phyloP scores from a whole-genome alignment of 805 yeast species.

The Starmerella sp. region DNA sequence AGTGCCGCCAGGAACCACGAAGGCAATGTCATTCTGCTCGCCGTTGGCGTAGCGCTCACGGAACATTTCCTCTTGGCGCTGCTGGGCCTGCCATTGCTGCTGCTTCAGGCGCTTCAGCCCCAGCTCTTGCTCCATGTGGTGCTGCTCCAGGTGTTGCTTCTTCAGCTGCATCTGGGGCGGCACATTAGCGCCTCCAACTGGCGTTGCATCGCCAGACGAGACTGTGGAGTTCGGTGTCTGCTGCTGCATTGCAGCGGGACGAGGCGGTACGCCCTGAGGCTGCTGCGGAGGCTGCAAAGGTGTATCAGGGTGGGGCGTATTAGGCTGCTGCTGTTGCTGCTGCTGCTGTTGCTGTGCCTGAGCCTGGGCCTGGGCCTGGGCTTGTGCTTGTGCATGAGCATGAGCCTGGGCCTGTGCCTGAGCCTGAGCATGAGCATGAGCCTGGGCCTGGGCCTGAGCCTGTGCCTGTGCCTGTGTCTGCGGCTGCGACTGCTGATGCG shows the following conservation, averaged over 20 bases:
- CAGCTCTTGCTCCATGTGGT: constrained; percentile 20
- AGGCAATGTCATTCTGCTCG: constrained; percentile 18
- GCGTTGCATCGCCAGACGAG: neutral
- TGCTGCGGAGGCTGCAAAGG: neutral
- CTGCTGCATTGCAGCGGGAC: neutral
- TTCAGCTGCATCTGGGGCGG: constrained; percentile 1
- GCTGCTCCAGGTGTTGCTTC: constrained; percentile 19
- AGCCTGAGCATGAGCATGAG: too few relatives aligned
- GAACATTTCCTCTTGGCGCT: constrained; percentile 23
- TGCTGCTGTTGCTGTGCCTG: too few relatives aligned
- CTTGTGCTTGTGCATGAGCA: too few relatives aligned
- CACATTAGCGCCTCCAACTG: neutral
- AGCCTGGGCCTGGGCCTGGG: too few relatives aligned
- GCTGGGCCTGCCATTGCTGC: constrained; percentile 25
- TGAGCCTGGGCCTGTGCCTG: neutral
- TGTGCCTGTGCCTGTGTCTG: neutral
- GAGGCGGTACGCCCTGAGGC: neutral
- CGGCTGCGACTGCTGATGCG: constrained; percentile 4
- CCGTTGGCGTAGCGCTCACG: constrained; percentile 10
- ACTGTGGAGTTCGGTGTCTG: neutral
- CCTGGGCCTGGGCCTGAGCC: neutral
- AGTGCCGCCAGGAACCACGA: constrained; percentile 20
- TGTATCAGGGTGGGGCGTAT: neutral
- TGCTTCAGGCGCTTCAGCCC: constrained; percentile 16
- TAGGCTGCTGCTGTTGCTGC: neutral